Conservation (phyloP, 495 filamentous ascomycete species). For the Elaphomyces granulatus region DNA sequence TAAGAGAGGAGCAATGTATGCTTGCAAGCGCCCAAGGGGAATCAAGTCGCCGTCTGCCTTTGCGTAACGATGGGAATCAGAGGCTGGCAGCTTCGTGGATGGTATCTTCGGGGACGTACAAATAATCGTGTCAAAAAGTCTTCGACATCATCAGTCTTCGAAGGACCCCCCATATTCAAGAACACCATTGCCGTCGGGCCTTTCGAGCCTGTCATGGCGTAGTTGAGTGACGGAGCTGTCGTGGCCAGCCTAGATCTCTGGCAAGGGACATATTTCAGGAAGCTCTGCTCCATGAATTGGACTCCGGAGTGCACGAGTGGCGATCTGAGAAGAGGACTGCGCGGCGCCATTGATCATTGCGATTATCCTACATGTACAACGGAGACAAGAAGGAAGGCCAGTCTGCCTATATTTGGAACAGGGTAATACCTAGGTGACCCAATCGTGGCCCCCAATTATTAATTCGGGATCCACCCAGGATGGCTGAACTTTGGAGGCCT, state of each 20-base stretch:
- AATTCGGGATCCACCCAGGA: too few species aligned
- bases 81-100: background rate
- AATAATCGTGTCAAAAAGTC: slow-evolving; percentile 91
- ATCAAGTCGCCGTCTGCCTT: slow-evolving; percentile 94
- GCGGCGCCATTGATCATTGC: slow-evolving; percentile 24
- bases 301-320: slow-evolving; percentile 2
- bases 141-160: slow-evolving; percentile 72
- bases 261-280: slow-evolving; percentile 16
- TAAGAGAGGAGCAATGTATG: slow-evolving; percentile 79
- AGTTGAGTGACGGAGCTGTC: slow-evolving; percentile 54
- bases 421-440: too few species aligned
- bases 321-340: slow-evolving; percentile 8
- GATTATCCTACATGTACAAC: too few species aligned
- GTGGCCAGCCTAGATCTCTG: slow-evolving; percentile 41
- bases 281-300: slow-evolving; percentile 13
- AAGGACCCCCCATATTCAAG: slow-evolving; percentile 97
- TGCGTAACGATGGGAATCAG: slow-evolving; percentile 1
- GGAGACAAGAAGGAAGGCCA: too few species aligned
- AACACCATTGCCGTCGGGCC: slow-evolving; percentile 92
- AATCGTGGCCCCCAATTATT: too few species aligned
- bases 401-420: too few species aligned
- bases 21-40: slow-evolving; percentile 84
- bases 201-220: slow-evolving; percentile 46
- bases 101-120: slow-evolving; percentile 33
- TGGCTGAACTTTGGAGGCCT: too few species aligned